Base-by-base conservation (phyloP, 2,329 filamentous ascomycete genomes). In the Phyllachora maydis region DNA sequence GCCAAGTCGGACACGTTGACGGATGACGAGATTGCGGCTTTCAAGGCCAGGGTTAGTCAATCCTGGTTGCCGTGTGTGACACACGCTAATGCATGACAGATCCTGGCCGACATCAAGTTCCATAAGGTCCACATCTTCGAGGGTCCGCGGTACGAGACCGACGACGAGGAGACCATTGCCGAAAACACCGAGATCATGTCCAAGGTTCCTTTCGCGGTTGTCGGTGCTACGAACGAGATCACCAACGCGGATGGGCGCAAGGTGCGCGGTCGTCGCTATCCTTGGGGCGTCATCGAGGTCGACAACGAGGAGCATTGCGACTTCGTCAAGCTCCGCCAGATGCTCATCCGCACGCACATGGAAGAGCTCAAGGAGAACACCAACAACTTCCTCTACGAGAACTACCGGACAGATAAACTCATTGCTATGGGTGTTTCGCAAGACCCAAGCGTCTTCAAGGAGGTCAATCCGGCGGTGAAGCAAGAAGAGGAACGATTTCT, bases 101-200 rank as follows among this genome's bases (percentile, higher is more conserved):
- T 98, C 42, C 70, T 95, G 36, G 69, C 82, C 43, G 88, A 98
- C 46, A 95, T 98, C 52, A 74, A 88, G 54, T 72, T 91, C 58
- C 85, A 98, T 59, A 77, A 74, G 42, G 93, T 98, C 43, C 83
- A 93, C 52, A 98, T 98, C 56, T 98, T 98, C 48, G 88, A 98
- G 53, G 88, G 88, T 6, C 88, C 88, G 35, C 78, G 85, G 37
- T 98, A 98, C 54, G 88, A 98, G 56, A 75, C 95, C 32, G 88
- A 98, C 44, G 88, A 98, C 37, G 88, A 98, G 55, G 88, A 98
- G 65, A 98, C 88, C 18, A 93, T 98, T 48, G 88, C 88, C 14
- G 88, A 98, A 66, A 98, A 98, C 66, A 88, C 91, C 52, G 88
- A 98, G 60, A 98, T 98, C 52, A 88, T 98, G 82, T 93, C 85